These are phyloP conservation scores for Talaromyces sp. DNA, from an alignment of 2,329 filamentous ascomycete species.

Conservation along the genomic window DNA sequence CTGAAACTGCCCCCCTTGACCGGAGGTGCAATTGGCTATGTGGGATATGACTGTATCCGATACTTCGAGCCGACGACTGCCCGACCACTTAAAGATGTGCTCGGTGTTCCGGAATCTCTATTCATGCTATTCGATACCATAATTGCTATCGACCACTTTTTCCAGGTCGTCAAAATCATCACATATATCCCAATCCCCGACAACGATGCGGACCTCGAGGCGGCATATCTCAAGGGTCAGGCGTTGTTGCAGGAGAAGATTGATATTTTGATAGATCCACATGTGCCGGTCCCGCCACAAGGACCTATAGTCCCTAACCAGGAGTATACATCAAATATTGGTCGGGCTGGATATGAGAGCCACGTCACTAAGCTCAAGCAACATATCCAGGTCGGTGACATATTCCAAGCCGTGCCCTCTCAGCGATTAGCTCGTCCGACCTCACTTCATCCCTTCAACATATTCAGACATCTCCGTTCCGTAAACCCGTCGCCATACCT, in stretches of 20 bases:
- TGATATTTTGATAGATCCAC: constrained; percentile 66
- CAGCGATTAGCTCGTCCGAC: constrained; percentile 90
- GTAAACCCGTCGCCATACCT: constrained; percentile 97
- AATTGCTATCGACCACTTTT: constrained; percentile 92
- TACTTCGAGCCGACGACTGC: constrained; percentile 99
- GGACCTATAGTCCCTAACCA: constrained; percentile 68
- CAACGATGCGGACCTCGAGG: constrained; percentile 56
- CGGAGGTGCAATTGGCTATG: constrained; percentile 91
- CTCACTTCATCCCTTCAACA: constrained; percentile 91
- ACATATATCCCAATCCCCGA: constrained; percentile 76
- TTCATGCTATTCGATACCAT: constrained; percentile 98
- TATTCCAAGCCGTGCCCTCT: constrained; percentile 95
- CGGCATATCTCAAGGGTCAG: constrained; percentile 67
- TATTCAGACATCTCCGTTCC: constrained; percentile 93
- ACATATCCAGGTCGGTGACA: constrained; percentile 88
- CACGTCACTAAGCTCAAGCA: constrained; percentile 83
- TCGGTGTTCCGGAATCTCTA: constrained; percentile 85
- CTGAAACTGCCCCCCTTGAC: constrained; percentile 80
- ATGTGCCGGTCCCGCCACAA: constrained; percentile 75
- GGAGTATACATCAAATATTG: constrained; percentile 89
- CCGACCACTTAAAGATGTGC: constrained; percentile 79
- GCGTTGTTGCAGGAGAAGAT: constrained; percentile 65
- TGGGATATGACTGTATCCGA: constrained; percentile 93
- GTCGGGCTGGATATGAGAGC: constrained; percentile 79
- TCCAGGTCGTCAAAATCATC: constrained; percentile 86